Evolutionary conservation across 2,329 filamentous ascomycete species (phyloP).

Genomic region (Tolypocladium nubicola): DNA sequence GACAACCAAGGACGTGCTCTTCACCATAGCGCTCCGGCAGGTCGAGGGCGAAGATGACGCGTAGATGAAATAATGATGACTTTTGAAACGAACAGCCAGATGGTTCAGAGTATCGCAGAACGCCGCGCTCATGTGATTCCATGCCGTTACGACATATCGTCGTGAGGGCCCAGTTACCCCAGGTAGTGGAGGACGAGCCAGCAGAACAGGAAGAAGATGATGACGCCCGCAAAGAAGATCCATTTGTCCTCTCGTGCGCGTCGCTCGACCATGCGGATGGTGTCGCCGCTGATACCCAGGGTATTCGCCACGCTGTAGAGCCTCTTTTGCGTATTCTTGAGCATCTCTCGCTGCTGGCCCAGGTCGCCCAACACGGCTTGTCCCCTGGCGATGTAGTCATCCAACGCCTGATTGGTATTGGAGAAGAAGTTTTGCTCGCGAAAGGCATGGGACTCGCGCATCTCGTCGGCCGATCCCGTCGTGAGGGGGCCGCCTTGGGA

Average conservation of each 20-base stretch:
- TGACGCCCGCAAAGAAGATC: conserved; percentile 84
- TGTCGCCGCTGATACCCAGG: conserved; percentile 85
- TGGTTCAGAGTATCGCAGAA: background rate
- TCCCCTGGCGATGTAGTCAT: conserved; percentile 88
- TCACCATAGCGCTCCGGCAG: conserved; percentile 56
- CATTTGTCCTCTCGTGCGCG: conserved; percentile 92
- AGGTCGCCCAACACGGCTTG: conserved; percentile 84
- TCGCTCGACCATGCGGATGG: conserved; percentile 91
- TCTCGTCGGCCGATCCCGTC: conserved; percentile 47
- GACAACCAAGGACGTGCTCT: conserved; percentile 56
- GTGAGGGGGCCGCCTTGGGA: conserved; percentile 20
- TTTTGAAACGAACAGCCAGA: background rate
- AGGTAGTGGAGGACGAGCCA: conserved; percentile 84
- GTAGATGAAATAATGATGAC: conserved; percentile 5
- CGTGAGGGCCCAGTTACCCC: conserved; percentile 25
- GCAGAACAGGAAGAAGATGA: conserved; percentile 84
- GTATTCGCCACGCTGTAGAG: conserved; percentile 93
- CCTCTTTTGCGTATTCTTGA: conserved; percentile 87
- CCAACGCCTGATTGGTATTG: conserved; percentile 72
- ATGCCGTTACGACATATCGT: background rate
- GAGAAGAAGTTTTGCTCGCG: conserved; percentile 83
- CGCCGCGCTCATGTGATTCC: conserved; percentile 5
- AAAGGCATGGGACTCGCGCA: conserved; percentile 71
- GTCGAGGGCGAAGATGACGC: conserved; percentile 23
- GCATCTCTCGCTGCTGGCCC: conserved; percentile 80